Evolutionary conservation across 1,139 yeast genomes (phyloP), one percentile per base, ranked within the genome.

Genomic region (Spencermartinsiella ligniputridi): DNA sequence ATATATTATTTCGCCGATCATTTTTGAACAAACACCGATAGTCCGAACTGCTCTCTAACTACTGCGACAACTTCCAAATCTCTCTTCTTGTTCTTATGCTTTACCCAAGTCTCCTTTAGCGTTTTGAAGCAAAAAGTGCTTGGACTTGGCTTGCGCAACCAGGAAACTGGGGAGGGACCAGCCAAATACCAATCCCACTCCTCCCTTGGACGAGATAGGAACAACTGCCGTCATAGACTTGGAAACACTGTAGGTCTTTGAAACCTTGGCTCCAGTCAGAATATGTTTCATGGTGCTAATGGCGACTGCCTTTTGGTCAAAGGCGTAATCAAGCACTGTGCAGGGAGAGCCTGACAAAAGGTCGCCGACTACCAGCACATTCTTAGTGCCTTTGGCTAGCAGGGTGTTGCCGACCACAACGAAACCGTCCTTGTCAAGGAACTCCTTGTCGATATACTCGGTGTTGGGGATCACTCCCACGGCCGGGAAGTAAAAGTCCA

Each of bases 311-410:
- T 20, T 15, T 45, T 53, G 58, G 18, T 25, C 40, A 27, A 39
- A 36, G 18, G 24, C 39, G 16, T 56, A n/a, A 32, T 56, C 56
- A n/a, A 49, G 47, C 8, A 47, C 41, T 9, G 57, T 52, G 21
- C 37, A 34, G n/a, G 35, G 20, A 16, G 49, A 42, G 3, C 44
- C 45, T 11, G 58, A 40, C 3, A 48, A 39, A 13, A 52, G 50
- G 45, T 61, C 64, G 12, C 64, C 64, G 33, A 53, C 27, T n/a
- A 56, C 64, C 44, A 51, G 55, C 1, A 52, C 58, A 22, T 54
- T 42, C 9, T 48, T 35, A 34, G 40, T 35, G 25, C 56, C 59
- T 39, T 48, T 45, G 37, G 58, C 54, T 12, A 56, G 45, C 39
- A 60, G 37, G 36, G 52, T 40, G 8, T 41, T 44, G 42, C 60